Evolutionary conservation across 179 eudicot genomes (phyloP), one percentile per base, ranked within the genome.

Genomic region (Actinidia arguta): DNA sequence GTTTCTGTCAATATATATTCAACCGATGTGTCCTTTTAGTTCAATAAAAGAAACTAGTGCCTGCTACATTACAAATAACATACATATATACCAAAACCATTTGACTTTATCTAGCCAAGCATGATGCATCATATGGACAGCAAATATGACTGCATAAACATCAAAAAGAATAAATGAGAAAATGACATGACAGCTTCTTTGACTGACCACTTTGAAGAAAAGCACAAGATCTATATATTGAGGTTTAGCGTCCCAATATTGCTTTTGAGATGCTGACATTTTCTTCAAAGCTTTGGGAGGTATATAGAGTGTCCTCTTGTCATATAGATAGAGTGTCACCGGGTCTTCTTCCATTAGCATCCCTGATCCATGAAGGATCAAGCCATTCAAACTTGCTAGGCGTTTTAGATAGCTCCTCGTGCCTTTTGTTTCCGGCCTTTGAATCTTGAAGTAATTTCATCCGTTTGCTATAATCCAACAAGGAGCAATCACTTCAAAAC

Each of bases 141-240:
- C 46, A 44, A 68, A 54, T 48, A 46, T 47, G 8, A 58, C 14
- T n/a, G 22, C 72, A 66, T 50, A 17, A 27, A 58, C 27, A 42
- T 66, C 4, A n/a, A 2, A 66, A 62, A 76, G 47, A 27, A 54
- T 52, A 78, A 68, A 59, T 48, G 18, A 50, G 67, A 31, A n/a
- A 79, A 74, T 36, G 20, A 71, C 51, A 58, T 2, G 13, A 36
- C 74, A 67, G 36, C 46, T 67, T 59, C 50, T 46, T n/a, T 11
- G 52, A 90, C 99, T 90, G 56, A 97, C 99, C 93, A 97, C 99
- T 95, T 97, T 97, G 80, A 97, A 97, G 89, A 97, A 97, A 84
- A 97, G 86, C 82, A 97, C 80, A 18, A 92, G 88, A 82, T 97
- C 99, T 97, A 97, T 95, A 75, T 97, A 95, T 71, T 89, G 92